Evolutionary conservation across 805 yeast species (phyloP).

Genomic region (Ogataea parapolymorpha): DNA sequence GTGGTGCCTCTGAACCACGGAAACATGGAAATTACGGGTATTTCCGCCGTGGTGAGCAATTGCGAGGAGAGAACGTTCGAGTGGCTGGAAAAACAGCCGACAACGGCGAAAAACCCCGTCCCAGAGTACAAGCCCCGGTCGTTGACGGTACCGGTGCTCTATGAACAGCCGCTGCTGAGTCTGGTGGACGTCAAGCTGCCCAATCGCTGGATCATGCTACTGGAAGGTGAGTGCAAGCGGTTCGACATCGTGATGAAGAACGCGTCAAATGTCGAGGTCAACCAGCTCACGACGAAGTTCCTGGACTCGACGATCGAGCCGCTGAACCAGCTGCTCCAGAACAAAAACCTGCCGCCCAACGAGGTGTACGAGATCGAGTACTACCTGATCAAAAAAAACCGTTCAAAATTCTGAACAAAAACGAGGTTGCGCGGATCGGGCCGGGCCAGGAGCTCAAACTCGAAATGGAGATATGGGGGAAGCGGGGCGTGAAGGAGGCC

Average conservation of each 20-base stretch:
- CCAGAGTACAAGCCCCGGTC: conserved; percentile 13
- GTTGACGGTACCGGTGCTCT: conserved; percentile 30
- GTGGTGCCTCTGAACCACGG: conserved; percentile 53
- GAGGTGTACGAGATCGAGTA: conserved; percentile 78
- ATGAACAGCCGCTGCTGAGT: conserved; percentile 58
- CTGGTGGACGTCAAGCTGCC: conserved; percentile 49
- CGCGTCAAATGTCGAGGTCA: conserved; percentile 52
- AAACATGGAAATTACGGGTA: conserved; percentile 45
- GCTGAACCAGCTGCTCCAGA: conserved; percentile 48
- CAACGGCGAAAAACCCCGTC: conserved; percentile 7
- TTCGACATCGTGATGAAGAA: conserved; percentile 56
- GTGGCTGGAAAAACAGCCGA: conserved; percentile 1
- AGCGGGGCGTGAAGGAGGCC: conserved; percentile 68
- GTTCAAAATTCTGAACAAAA: conserved; percentile 48
- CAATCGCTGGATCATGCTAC: conserved; percentile 67
- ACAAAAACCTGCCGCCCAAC: conserved; percentile 46
- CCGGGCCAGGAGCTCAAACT: conserved; percentile 41
- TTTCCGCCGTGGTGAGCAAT: conserved; percentile 47
- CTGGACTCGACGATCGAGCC: conserved; percentile 73
- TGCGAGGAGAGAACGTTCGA: conserved; percentile 46
- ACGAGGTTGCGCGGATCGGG: conserved; percentile 38
- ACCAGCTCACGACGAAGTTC: conserved; percentile 57
- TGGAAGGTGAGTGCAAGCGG: conserved; percentile 68
- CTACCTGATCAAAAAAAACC: conserved; percentile 58
- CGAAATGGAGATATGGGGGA: conserved; percentile 62